These are phyloP conservation scores for Immersiella caudata DNA, from an alignment of 495 filamentous ascomycete species.

Conservation along the genomic window DNA sequence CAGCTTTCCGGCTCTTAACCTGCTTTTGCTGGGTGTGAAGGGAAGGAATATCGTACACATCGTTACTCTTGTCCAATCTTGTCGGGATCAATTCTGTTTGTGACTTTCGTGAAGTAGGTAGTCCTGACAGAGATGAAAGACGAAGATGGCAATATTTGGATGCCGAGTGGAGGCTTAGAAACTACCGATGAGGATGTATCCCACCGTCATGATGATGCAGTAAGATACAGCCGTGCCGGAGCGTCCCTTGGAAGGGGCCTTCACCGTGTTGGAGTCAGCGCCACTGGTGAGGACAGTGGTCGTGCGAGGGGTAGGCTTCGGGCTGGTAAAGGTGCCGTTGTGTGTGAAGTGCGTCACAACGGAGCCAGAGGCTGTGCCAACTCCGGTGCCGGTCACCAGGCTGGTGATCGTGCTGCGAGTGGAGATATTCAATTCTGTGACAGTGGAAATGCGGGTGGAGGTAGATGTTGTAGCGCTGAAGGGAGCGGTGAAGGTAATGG, in stretches of 20 bases:
- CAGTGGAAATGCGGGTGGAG: not conserved
- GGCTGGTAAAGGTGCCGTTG: not conserved
- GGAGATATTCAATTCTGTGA: not conserved
- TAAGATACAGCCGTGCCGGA: slow-evolving; percentile 5
- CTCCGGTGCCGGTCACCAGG: too few species aligned
- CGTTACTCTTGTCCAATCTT: too few species aligned
- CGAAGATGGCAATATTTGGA: not conserved
- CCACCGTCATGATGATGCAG: slow-evolving; percentile 10
- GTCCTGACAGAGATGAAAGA: not conserved
- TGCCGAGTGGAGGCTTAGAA: not conserved
- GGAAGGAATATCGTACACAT: too few species aligned
- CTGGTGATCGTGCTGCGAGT: not conserved
- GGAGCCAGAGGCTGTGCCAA: not conserved
- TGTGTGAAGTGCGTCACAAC: not conserved
- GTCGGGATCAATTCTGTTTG: too few species aligned
- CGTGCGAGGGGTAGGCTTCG: not conserved
- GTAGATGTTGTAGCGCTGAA: not conserved
- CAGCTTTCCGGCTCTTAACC: not conserved
- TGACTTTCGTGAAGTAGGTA: not conserved
- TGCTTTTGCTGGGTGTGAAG: too few species aligned
- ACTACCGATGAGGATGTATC: not conserved
- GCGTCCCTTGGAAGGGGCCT: not conserved
- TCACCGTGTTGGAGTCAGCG: not conserved
- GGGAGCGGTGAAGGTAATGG: not conserved
- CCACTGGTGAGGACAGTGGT: not conserved